phyloP scores from a whole-genome alignment of 208 protist genomes.

The Leishmania gerbilli region DNA sequence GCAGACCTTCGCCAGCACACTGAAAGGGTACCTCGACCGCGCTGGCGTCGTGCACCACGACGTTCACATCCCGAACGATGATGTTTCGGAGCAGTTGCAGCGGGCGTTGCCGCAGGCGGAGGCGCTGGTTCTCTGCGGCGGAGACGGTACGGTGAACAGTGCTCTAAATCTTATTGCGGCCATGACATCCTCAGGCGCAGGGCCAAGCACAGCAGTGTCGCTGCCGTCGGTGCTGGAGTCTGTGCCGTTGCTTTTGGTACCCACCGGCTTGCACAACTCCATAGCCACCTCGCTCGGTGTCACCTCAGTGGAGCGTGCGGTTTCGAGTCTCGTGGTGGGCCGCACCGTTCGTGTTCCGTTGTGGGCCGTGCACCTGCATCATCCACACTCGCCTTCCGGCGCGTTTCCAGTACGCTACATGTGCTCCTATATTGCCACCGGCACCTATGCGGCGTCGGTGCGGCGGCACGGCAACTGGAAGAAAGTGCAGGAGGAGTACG shows the following conservation, averaged over 20 bases:
- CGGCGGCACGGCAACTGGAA: slow-evolving; percentile 46
- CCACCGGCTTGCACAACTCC: slow-evolving; percentile 78
- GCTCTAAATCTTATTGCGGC: slow-evolving; percentile 60
- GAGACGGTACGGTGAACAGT: slow-evolving; percentile 80
- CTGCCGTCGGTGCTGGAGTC: slow-evolving; percentile 14
- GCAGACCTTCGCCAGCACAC: slow-evolving; percentile 50
- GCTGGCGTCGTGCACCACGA: slow-evolving; percentile 73
- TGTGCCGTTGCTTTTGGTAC: slow-evolving; percentile 66
- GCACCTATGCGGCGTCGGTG: slow-evolving; percentile 62
- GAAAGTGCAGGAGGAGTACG: slow-evolving; percentile 58
- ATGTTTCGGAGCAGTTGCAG: slow-evolving; percentile 20
- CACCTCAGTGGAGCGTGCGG: slow-evolving; percentile 54
- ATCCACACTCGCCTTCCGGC: neutral
- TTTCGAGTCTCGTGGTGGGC: slow-evolving; percentile 65
- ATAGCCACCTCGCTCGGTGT: slow-evolving; percentile 75
- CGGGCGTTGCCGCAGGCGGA: slow-evolving; percentile 30
- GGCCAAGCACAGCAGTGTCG: neutral
- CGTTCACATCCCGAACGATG: slow-evolving; percentile 44
- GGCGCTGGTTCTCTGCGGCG: slow-evolving; percentile 64
- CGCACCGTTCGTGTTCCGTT: slow-evolving; percentile 56
- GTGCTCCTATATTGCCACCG: slow-evolving; percentile 65
- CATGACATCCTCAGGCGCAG: neutral
- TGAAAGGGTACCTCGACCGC: slow-evolving; percentile 67
- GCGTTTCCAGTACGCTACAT: slow-evolving; percentile 49
- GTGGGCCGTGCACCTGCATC: slow-evolving; percentile 66